These are phyloP conservation scores for Hortiboletus flavorubellus DNA, from an alignment of 768 basidiomycete genomes.

Conservation along the genomic window DNA sequence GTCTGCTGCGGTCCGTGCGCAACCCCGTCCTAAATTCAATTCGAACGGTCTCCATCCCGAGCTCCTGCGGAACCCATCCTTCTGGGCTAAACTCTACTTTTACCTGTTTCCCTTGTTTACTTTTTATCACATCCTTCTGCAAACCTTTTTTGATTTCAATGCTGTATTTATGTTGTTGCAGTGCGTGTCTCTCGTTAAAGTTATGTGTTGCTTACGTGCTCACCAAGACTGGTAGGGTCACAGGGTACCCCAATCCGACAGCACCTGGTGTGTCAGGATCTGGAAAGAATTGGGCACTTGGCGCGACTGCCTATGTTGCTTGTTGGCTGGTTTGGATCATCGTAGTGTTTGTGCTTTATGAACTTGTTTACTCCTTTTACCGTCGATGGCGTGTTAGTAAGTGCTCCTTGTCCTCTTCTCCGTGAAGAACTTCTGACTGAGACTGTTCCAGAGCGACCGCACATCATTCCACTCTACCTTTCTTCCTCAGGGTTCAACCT, in stretches of 20 bases:
- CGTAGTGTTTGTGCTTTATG: conserved; percentile 72
- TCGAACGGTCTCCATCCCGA: conserved; percentile 65
- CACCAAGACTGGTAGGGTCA: conserved; percentile 48
- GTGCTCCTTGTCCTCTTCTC: conserved; percentile 34
- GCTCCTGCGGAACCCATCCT: conserved; percentile 58
- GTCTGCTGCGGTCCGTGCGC: conserved; percentile 34
- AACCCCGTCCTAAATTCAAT: conserved; percentile 59
- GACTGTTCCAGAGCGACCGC: conserved; percentile 63
- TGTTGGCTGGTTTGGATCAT: conserved; percentile 77
- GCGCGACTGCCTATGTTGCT: conserved; percentile 76
- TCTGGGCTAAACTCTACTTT: conserved; percentile 56
- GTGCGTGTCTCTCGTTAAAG: conserved; percentile 46
- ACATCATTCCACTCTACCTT: conserved; percentile 78
- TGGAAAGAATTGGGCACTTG: conserved; percentile 78
- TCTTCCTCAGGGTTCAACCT: conserved; percentile 76
- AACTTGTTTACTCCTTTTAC: conserved; percentile 69
- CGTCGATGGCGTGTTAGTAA: conserved; percentile 78
- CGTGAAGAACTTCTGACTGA: conserved; percentile 5
- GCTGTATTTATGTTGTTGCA: conserved; percentile 78
- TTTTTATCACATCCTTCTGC: conserved; percentile 69
- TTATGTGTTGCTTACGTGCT: conserved; percentile 5
- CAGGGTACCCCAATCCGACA: conserved; percentile 68
- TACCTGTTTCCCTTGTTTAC: conserved; percentile 67
- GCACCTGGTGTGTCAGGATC: conserved; percentile 68
- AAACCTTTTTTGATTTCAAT: conserved; percentile 89